These are phyloP conservation scores for Zygoascus ofunaensis DNA, from an alignment of 805 yeast genomes.

Conservation along the genomic window DNA sequence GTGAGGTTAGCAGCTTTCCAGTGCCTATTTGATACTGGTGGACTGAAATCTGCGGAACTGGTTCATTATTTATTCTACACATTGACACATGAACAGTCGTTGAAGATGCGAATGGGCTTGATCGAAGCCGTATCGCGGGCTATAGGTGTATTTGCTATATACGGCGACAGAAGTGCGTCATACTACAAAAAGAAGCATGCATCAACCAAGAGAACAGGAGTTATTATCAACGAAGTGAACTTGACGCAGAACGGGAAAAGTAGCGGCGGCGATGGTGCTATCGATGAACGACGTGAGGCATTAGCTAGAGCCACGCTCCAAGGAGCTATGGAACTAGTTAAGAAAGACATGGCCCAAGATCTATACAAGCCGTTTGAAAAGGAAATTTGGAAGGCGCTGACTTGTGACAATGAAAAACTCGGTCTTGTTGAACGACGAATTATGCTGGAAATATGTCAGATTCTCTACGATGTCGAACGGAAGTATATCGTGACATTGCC, in stretches of 20 bases:
- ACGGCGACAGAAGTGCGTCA: slow-evolving; percentile 34
- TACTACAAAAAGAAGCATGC: neutral
- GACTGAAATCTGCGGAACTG: slow-evolving; percentile 54
- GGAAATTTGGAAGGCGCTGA: slow-evolving; percentile 58
- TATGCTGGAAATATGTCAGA: slow-evolving; percentile 54
- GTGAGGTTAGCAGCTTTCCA: slow-evolving; percentile 61
- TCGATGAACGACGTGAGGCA: slow-evolving; percentile 54
- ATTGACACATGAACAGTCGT: slow-evolving; percentile 47
- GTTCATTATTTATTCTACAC: slow-evolving; percentile 53
- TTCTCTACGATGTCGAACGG: slow-evolving; percentile 55
- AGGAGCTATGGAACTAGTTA: slow-evolving; percentile 57
- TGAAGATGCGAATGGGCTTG: slow-evolving; percentile 43
- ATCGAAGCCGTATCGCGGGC: slow-evolving; percentile 40
- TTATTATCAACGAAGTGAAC: neutral
- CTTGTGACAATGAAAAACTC: slow-evolving; percentile 40
- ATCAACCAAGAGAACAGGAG: neutral
- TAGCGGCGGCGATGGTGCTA: slow-evolving; percentile 31
- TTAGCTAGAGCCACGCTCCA: slow-evolving; percentile 53
- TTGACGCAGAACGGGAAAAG: neutral
- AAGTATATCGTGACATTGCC: slow-evolving; percentile 52
- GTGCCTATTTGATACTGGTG: slow-evolving; percentile 66
- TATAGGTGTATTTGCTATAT: slow-evolving; percentile 57
- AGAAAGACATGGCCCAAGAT: slow-evolving; percentile 47
- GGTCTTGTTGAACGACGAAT: slow-evolving; percentile 52
- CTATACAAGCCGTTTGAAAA: slow-evolving; percentile 39